Conservation (phyloP, 768 basidiomycete genomes). For the Rhizopogon rudus region DNA sequence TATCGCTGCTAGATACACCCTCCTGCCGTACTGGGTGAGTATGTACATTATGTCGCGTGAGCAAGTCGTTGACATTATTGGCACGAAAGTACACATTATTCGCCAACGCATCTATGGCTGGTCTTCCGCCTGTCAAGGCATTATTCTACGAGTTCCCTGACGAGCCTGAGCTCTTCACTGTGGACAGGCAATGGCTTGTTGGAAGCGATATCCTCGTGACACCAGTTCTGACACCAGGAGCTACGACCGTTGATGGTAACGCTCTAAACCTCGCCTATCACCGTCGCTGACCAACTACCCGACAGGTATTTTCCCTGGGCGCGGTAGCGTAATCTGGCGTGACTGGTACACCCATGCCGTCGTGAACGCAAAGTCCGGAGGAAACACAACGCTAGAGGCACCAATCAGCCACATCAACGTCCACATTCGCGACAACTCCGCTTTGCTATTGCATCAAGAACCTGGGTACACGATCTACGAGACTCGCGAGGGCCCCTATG, state of each 20-base stretch:
- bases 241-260: constrained; percentile 60
- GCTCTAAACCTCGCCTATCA: background rate
- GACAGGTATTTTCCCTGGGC: constrained; percentile 61
- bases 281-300: background rate
- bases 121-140: constrained; percentile 69
- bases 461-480: constrained; percentile 68
- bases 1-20: constrained; percentile 62
- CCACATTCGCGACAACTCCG: constrained; percentile 64
- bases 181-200: constrained; percentile 69
- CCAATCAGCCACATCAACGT: constrained; percentile 75
- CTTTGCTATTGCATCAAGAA: constrained; percentile 54
- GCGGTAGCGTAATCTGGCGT: constrained; percentile 55
- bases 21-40: constrained; percentile 78
- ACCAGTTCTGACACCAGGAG: constrained; percentile 39
- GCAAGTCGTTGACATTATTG: background rate
- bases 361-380: constrained; percentile 37
- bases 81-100: constrained; percentile 61
- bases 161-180: constrained; percentile 55
- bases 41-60: background rate
- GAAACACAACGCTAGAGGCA: constrained; percentile 48
- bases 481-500: constrained; percentile 57
- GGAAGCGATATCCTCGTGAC: constrained; percentile 71
- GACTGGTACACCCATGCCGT: constrained; percentile 70
- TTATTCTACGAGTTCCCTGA: constrained; percentile 77
- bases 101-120: constrained; percentile 56